Conservation (phyloP, 1,139 yeast species). For the Debaryomyces sp. region DNA sequence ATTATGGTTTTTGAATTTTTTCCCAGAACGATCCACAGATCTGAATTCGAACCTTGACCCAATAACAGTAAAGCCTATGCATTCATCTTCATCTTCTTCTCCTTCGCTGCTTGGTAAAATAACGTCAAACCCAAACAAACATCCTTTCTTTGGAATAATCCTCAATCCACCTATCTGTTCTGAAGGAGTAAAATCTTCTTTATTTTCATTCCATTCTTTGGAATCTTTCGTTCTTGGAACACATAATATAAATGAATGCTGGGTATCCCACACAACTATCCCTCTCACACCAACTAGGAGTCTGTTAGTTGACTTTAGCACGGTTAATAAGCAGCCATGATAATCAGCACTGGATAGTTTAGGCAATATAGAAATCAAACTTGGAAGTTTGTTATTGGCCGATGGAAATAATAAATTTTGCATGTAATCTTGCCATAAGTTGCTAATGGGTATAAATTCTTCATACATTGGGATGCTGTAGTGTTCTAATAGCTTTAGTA, state of each 20-base stretch:
- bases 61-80: constrained; percentile 63
- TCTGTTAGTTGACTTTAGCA: constrained; percentile 58
- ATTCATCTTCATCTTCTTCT: constrained; percentile 30
- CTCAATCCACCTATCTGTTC: constrained; percentile 54
- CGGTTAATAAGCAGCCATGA: constrained; percentile 73
- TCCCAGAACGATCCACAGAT: constrained; percentile 79
- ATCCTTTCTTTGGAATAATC: constrained; percentile 61
- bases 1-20: constrained; percentile 80
- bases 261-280: constrained; percentile 86
- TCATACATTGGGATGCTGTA: constrained; percentile 52
- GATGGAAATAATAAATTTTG: constrained; percentile 47
- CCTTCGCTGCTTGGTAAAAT: constrained; percentile 29
- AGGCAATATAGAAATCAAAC: constrained; percentile 41
- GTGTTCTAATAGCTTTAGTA: constrained; percentile 33
- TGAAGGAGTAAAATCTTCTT: constrained; percentile 25
- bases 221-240: constrained; percentile 47
- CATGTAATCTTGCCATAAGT: constrained; percentile 66
- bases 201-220: constrained; percentile 30
- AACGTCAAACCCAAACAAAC: constrained; percentile 59
- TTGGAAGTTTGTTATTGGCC: constrained; percentile 27
- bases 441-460: constrained; percentile 54
- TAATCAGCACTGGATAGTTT: constrained; percentile 81
- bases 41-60: constrained; percentile 82
- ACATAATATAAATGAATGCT: constrained; percentile 69
- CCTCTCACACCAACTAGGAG: constrained; percentile 70